phyloP scores from a whole-genome alignment of 768 basidiomycete species.

The Hypholoma fasciculare region DNA sequence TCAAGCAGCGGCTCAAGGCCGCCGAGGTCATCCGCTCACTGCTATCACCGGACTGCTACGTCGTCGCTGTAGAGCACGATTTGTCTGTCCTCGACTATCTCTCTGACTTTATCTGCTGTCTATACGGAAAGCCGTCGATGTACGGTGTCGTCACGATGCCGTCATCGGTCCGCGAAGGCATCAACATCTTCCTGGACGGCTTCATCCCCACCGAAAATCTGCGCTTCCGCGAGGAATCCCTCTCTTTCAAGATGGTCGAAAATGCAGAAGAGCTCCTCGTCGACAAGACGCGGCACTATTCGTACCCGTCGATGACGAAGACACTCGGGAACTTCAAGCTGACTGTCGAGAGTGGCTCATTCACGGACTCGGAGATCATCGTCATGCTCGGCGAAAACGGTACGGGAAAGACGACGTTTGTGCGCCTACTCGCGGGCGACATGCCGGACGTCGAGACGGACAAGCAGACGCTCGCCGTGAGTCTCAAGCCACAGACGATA shows the following conservation, averaged over 20 bases:
- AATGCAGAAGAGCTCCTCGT: constrained; percentile 87
- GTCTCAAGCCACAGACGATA: constrained; percentile 97
- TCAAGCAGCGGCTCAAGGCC: constrained; percentile 92
- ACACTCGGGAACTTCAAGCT: constrained; percentile 96
- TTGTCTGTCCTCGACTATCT: constrained; percentile 97
- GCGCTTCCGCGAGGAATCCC: constrained; percentile 93
- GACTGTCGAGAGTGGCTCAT: constrained; percentile 84
- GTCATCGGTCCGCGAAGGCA: constrained; percentile 96
- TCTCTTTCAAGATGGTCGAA: constrained; percentile 97
- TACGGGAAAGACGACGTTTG: constrained; percentile 98
- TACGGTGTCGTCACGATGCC: constrained; percentile 99
- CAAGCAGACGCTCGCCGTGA: constrained; percentile 83
- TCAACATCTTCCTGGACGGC: constrained; percentile 99
- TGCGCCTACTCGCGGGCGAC: constrained; percentile 92
- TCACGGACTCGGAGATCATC: constrained; percentile 99
- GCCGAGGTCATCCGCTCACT: constrained; percentile 93
- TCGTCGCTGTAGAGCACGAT: constrained; percentile 99
- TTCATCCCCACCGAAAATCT: constrained; percentile 98
- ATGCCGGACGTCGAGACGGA: constrained; percentile 83
- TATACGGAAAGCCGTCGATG: constrained; percentile 97
- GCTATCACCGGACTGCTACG: constrained; percentile 82
- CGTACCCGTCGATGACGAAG: constrained; percentile 96
- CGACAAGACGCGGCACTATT: constrained; percentile 87
- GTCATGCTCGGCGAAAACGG: constrained; percentile 99
- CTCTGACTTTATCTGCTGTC: constrained; percentile 96